phyloP scores from a whole-genome alignment of 2,329 filamentous ascomycete genomes.

The Achaetomium macrosporum region DNA sequence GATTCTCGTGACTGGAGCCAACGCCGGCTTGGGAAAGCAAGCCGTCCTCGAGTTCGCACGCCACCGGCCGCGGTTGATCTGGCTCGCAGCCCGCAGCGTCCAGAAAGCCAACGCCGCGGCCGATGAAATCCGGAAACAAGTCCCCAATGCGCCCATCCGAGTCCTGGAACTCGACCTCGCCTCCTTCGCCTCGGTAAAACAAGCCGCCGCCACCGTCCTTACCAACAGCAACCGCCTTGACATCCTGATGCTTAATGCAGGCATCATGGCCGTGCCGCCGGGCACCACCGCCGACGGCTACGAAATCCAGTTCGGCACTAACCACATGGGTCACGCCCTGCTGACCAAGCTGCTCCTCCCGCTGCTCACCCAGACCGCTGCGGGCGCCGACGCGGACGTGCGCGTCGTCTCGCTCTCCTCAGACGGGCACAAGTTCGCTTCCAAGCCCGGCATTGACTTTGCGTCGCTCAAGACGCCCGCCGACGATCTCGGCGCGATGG shows the following conservation, averaged over 20 bases:
- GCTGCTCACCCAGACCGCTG: constrained; percentile 23
- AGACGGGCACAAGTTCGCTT: neutral
- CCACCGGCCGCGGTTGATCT: constrained; percentile 31
- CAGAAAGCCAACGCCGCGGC: constrained; percentile 33
- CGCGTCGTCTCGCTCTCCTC: constrained; percentile 9
- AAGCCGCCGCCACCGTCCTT: constrained; percentile 35
- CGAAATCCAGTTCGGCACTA: constrained; percentile 43
- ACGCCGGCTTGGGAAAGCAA: constrained; percentile 43
- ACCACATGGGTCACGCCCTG: constrained; percentile 43
- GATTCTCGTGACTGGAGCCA: constrained; percentile 44
- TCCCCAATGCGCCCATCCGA: constrained; percentile 19
- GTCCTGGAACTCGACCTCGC: constrained; percentile 40
- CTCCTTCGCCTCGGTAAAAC: constrained; percentile 37
- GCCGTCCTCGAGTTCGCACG: constrained; percentile 37
- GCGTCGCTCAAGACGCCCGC: constrained; percentile 2
- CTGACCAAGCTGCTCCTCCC: constrained; percentile 34
- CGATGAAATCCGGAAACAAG: constrained; percentile 30
- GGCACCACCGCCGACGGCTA: constrained; percentile 38
- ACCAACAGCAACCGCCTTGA: constrained; percentile 32
- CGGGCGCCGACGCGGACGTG: constrained; percentile 14
- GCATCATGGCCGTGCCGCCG: constrained; percentile 35
- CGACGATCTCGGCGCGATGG: constrained; percentile 6
- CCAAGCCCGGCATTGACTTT: constrained; percentile 13
- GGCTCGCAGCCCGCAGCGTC: constrained; percentile 33
- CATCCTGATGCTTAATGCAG: constrained; percentile 42